These are phyloP conservation scores for Emmonsiellopsis sp. DNA, from an alignment of 2,329 filamentous ascomycete genomes.

Conservation along the genomic window DNA sequence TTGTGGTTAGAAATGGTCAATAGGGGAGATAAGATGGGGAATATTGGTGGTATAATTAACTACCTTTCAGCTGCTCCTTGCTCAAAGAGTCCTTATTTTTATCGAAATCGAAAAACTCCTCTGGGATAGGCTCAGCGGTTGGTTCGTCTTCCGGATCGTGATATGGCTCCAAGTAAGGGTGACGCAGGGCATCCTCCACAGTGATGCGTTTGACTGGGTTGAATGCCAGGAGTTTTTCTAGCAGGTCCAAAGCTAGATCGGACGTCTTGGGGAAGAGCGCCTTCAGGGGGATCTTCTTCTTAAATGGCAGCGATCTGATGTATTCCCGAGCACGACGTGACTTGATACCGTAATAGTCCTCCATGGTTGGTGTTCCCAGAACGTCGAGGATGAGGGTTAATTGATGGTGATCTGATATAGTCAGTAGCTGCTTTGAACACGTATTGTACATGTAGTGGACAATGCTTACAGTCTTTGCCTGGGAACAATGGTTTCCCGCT, in stretches of 20 bases:
- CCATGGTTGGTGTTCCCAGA: conserved; percentile 96
- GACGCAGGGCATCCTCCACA: conserved; percentile 92
- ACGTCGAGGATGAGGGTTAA: conserved; percentile 95
- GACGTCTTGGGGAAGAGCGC: conserved; percentile 98
- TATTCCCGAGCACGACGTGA: conserved; percentile 94
- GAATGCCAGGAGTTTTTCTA: conserved; percentile 94
- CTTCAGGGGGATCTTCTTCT: conserved; percentile 99
- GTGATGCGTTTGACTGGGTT: conserved; percentile 98
- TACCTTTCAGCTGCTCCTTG: conserved; percentile 95
- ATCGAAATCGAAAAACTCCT: conserved; percentile 99
- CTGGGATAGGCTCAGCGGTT: conserved; percentile 88
- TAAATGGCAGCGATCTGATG: conserved; percentile 94
- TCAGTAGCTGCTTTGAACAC: not conserved
- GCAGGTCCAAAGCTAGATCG: conserved; percentile 83
- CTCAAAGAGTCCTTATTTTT: conserved; percentile 98
- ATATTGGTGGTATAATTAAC: conserved; percentile 16
- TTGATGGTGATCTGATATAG: conserved; percentile 77
- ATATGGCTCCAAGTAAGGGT: conserved; percentile 97
- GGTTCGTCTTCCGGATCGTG: conserved; percentile 98
- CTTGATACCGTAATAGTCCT: conserved; percentile 99
- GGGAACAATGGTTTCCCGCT: conserved; percentile 97
- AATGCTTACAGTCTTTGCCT: conserved; percentile 83
- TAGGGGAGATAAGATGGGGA: not conserved
- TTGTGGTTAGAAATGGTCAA: conserved; percentile 8
- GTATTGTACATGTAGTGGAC: not conserved